Conservation (phyloP, 495 filamentous ascomycete species). For the Penicillium paradoxum region DNA sequence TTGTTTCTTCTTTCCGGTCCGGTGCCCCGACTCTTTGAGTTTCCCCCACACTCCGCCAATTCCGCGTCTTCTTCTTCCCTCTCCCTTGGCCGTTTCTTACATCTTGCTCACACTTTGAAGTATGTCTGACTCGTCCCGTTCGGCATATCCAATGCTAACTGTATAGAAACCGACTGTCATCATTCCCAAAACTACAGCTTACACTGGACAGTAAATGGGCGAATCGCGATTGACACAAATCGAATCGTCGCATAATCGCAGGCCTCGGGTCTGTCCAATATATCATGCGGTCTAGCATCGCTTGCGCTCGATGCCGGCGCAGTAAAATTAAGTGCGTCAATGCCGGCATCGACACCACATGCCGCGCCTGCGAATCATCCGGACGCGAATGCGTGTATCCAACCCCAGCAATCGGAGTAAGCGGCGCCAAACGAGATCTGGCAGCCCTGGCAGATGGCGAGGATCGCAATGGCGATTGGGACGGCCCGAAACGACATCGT, state of each 20-base stretch:
- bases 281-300: constrained; percentile 71
- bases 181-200: background rate
- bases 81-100: constrained; percentile 1
- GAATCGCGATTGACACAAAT: constrained; percentile 2
- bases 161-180: background rate
- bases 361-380: constrained; percentile 70
- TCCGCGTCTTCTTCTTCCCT: constrained; percentile 14
- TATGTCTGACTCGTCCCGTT: background rate
- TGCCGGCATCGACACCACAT: constrained; percentile 65
- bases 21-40: constrained; percentile 33
- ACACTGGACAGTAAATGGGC: constrained; percentile 6
- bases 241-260: background rate
- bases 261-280: constrained; percentile 20
- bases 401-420: constrained; percentile 53
- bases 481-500: constrained; percentile 55
- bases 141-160: constrained; percentile 17
- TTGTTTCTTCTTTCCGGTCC: constrained; percentile 23
- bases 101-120: background rate
- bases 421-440: constrained; percentile 55
- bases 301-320: constrained; percentile 71
- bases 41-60: constrained; percentile 41
- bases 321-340: constrained; percentile 87
- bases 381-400: constrained; percentile 76
- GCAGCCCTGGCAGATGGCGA: constrained; percentile 43
- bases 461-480: constrained; percentile 54